Evolutionary conservation across 2,329 filamentous ascomycete genomes (phyloP).

Genomic region (Cladosporium cucumerinum): DNA sequence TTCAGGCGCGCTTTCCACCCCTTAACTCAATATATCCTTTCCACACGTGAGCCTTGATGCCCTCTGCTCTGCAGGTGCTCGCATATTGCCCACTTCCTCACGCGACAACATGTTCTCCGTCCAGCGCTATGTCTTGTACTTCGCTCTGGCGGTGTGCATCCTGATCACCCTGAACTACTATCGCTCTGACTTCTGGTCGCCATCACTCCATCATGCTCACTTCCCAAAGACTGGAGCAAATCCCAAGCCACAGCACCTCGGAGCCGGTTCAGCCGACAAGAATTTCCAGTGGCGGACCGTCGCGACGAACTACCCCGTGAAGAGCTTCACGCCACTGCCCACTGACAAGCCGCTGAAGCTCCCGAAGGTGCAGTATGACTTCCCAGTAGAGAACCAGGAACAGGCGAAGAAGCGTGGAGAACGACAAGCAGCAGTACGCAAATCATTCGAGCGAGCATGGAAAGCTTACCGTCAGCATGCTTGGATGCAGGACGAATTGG

Average conservation of each 20-base stretch:
- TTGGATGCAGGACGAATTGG: constrained; percentile 50
- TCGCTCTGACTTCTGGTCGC: constrained; percentile 21
- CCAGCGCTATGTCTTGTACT: constrained; percentile 38
- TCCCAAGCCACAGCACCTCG: constrained; percentile 1
- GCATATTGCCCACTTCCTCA: not conserved
- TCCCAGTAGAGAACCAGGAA: constrained; percentile 36
- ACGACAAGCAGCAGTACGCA: constrained; percentile 39
- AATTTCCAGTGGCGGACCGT: constrained; percentile 41
- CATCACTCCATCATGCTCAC: not conserved
- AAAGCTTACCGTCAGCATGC: constrained; percentile 43
- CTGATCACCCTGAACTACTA: constrained; percentile 39
- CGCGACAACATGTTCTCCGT: constrained; percentile 36
- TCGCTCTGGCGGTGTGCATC: constrained; percentile 33
- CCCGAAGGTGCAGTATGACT: constrained; percentile 43
- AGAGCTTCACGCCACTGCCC: constrained; percentile 37
- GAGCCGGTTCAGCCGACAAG: constrained; percentile 16
- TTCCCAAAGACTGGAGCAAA: not conserved
- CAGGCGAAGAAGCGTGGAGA: constrained; percentile 33
- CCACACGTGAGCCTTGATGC: not conserved
- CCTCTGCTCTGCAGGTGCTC: not conserved
- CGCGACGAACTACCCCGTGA: constrained; percentile 40
- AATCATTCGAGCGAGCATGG: constrained; percentile 45
- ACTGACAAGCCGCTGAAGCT: constrained; percentile 37
- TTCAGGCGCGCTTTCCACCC: not conserved
- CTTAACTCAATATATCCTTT: not conserved